Base-by-base conservation (phyloP, 1,139 yeast genomes). In the Taphrina deformans region DNA sequence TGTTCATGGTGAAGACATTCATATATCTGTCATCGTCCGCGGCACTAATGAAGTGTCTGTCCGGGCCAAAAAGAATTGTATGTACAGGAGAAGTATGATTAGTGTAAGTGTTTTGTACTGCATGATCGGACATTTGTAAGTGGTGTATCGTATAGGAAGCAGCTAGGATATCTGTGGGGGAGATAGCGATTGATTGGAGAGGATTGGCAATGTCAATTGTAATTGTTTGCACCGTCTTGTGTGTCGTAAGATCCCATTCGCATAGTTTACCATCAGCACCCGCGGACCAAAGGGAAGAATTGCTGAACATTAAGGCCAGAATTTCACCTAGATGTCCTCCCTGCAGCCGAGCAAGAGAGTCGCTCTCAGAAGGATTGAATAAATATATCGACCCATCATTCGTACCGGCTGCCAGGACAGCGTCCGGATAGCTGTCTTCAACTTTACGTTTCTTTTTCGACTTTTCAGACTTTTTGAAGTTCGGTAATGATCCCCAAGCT, bases 11-110 rank as follows among this genome's bases (percentile, higher is more conserved):
- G 72, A 87, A 85, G 65, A 88, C 78, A 73, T 89, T 90, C 70
- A 90, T 80, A 73, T 89, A 89, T 71, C 97, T 81, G 74, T 91
- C 97, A 68, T 85, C 85, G 41, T 78, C 78, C 0, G 97, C 95
- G 66, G 87, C 84, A 1, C 93, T 85, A 64, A 88, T 73, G 69
- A 88, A 82, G 35, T 70, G 71, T 7, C 55, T 44, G 12, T 46
- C 53, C 14, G 61, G 68, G 4, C 71, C 44, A 4, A 64, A 62
- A 16, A 82, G 73, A 5, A 82, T 75, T 35, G 84, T 73, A 69
- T 78, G 80, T 46, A 88, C 80, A 2, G 89, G 85, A 40, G 88
- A 83, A 38, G 88, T 82, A 73, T 89, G 95, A 21, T 90, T 93
- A 0, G 95, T 91, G 72, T 83, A 85, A 0, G 85, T 53, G 26